Evolutionary conservation across 225 moss, liverwort and hornwort genomes (phyloP).

Genomic region (Antitrichia curtipendula): DNA sequence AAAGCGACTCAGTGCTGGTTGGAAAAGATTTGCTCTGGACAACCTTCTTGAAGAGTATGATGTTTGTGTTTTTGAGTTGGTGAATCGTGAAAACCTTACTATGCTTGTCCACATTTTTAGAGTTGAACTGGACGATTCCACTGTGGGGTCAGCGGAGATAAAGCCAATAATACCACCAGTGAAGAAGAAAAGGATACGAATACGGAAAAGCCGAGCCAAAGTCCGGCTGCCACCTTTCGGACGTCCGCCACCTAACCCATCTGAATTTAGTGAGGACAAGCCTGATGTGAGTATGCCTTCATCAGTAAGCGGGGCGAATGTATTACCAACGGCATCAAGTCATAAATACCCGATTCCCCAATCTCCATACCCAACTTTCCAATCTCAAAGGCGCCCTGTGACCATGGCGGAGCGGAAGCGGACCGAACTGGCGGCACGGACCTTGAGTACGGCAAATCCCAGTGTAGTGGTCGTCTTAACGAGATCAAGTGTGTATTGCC

Average conservation of each 20-base stretch:
- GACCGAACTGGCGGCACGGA: slow-evolving; percentile 6
- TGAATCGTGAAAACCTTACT: not conserved
- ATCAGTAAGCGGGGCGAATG: not conserved
- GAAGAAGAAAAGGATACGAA: not conserved
- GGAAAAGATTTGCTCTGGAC: slow-evolving; percentile 18
- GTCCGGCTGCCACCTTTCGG: not conserved
- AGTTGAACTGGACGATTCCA: slow-evolving; percentile 1
- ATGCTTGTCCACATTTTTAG: slow-evolving; percentile 13
- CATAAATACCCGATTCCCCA: not conserved
- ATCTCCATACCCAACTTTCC: not conserved
- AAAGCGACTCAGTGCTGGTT: slow-evolving; percentile 16
- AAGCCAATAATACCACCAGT: not conserved
- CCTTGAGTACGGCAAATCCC: slow-evolving; percentile 3
- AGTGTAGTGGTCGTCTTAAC: slow-evolving; percentile 13
- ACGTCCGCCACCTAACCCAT: not conserved
- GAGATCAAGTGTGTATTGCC: slow-evolving; percentile 13
- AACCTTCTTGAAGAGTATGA: slow-evolving; percentile 10
- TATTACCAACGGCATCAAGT: not conserved
- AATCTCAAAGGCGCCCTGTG: slow-evolving; percentile 10
- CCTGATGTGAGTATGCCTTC: not conserved
- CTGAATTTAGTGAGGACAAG: not conserved
- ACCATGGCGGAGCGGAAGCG: slow-evolving; percentile 1
- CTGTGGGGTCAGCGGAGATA: not conserved
- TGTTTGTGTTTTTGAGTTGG: slow-evolving; percentile 20
- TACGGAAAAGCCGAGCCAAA: slow-evolving; percentile 3